Evolutionary conservation across 345 rosid genomes (phyloP).

Genomic region (Pugionium dolabratum): DNA sequence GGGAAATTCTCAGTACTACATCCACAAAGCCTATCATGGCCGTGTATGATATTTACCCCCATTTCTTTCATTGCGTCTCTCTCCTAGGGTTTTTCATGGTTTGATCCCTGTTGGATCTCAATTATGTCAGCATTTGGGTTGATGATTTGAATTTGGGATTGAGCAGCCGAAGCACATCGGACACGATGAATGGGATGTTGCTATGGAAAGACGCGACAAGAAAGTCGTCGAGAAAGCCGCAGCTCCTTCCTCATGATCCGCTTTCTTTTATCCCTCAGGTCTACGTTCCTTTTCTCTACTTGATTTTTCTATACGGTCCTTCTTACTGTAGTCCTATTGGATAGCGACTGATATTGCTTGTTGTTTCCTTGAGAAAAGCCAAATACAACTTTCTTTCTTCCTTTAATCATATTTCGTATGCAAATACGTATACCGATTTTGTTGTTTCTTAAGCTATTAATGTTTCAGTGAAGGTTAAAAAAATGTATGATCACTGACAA

Average conservation of each 20-base stretch:
- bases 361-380: neutral
- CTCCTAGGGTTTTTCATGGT: conserved; percentile 5
- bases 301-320: too few species aligned
- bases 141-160: conserved; percentile 24
- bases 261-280: conserved; percentile 11
- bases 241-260: conserved; percentile 49
- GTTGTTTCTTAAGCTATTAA: conserved; percentile 14
- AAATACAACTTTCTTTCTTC: neutral
- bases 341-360: too few species aligned
- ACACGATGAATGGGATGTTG: conserved; percentile 88
- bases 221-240: conserved; percentile 62
- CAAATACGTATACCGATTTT: neutral
- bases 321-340: too few species aligned
- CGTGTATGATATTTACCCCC: conserved; percentile 46
- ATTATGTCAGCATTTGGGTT: neutral
- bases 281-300: neutral
- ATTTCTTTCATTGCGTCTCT: neutral
- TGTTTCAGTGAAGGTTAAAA: neutral
- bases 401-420: neutral
- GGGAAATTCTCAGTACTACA: conserved; percentile 88
- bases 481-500: neutral
- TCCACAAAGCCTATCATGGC: conserved; percentile 90
- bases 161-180: conserved; percentile 90
- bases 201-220: conserved; percentile 95
- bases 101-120: neutral